phyloP scores from a whole-genome alignment of 164 flowering plant genomes.

The Magnolia sinica region DNA sequence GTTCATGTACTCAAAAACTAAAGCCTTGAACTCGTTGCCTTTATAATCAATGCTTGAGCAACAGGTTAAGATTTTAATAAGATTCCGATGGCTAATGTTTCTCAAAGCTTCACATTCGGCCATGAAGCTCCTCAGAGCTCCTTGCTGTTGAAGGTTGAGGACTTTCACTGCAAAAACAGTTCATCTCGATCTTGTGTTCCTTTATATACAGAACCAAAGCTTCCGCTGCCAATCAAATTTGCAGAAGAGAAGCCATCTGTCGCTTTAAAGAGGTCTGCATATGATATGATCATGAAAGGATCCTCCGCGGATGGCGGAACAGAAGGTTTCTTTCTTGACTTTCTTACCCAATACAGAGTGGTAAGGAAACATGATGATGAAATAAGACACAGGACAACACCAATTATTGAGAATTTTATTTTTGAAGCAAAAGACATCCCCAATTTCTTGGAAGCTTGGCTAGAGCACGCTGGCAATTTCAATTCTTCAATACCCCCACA shows the following conservation, averaged over 20 bases:
- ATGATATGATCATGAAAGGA: neutral
- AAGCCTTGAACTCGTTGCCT: conserved; percentile 31
- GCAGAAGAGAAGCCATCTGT: conserved; percentile 25
- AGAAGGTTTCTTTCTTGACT: too few relatives aligned
- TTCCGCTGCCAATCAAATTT: conserved; percentile 33
- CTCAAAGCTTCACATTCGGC: conserved; percentile 32
- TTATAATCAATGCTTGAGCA: conserved; percentile 27
- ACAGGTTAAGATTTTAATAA: conserved; percentile 25
- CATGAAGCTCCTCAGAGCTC: conserved; percentile 27
- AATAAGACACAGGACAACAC: too few relatives aligned
- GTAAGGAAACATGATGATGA: too few relatives aligned
- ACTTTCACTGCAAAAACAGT: conserved; percentile 34
- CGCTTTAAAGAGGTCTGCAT: conserved; percentile 12
- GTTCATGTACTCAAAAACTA: conserved; percentile 33
- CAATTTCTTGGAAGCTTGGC: too few relatives aligned
- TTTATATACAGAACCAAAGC: conserved; percentile 37
- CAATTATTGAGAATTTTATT: too few relatives aligned
- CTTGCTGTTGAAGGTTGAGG: conserved; percentile 21
- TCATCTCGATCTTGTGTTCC: conserved; percentile 10
- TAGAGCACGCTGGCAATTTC: too few relatives aligned
- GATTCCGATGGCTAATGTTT: conserved; percentile 32
- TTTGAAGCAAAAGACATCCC: too few relatives aligned
- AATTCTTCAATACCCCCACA: too few relatives aligned
- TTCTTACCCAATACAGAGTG: too few relatives aligned
- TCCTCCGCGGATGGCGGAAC: too few relatives aligned